Conservation (phyloP, 2,329 filamentous ascomycete species). For the Verticillium dahliae region DNA sequence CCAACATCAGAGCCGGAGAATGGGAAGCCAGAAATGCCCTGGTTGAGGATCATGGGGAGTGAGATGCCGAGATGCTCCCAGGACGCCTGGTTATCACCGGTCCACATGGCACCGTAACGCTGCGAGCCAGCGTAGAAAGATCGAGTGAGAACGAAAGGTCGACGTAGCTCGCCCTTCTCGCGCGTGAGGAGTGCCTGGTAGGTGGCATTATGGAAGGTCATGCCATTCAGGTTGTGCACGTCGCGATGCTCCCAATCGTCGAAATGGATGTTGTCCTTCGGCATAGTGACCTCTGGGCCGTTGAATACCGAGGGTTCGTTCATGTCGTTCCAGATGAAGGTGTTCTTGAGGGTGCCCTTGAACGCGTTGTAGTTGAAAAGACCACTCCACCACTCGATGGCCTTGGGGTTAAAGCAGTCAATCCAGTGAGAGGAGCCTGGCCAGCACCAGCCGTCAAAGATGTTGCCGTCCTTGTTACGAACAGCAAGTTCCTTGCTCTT, state of each 20-base stretch:
- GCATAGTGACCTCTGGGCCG: slow-evolving; percentile 96
- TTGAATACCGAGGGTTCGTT: slow-evolving; percentile 99
- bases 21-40: slow-evolving; percentile 88
- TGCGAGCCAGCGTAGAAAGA: slow-evolving; percentile 91
- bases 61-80: slow-evolving; percentile 89
- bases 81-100: slow-evolving; percentile 89
- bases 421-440: slow-evolving; percentile 95
- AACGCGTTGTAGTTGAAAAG: slow-evolving; percentile 86
- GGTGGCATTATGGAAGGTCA: slow-evolving; percentile 94
- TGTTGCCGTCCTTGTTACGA: slow-evolving; percentile 80
- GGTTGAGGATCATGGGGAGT: slow-evolving; percentile 87
- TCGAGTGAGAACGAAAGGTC: slow-evolving; percentile 88
- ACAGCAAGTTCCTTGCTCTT: slow-evolving; percentile 79
- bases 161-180: slow-evolving; percentile 75
- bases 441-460: slow-evolving; percentile 98
- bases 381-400: slow-evolving; percentile 82
- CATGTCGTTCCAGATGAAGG: slow-evolving; percentile 99
- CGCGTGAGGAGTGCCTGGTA: slow-evolving; percentile 78
- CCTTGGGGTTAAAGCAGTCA: slow-evolving; percentile 90
- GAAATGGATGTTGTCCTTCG: slow-evolving; percentile 91
- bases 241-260: slow-evolving; percentile 95
- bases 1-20: slow-evolving; percentile 95
- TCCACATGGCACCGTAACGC: slow-evolving; percentile 94
- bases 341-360: slow-evolving; percentile 78
- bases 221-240: slow-evolving; percentile 89